Evolutionary conservation across 2,329 filamentous ascomycete genomes (phyloP), one percentile per base, ranked within the genome.

Genomic region (Botryotinia globosa): DNA sequence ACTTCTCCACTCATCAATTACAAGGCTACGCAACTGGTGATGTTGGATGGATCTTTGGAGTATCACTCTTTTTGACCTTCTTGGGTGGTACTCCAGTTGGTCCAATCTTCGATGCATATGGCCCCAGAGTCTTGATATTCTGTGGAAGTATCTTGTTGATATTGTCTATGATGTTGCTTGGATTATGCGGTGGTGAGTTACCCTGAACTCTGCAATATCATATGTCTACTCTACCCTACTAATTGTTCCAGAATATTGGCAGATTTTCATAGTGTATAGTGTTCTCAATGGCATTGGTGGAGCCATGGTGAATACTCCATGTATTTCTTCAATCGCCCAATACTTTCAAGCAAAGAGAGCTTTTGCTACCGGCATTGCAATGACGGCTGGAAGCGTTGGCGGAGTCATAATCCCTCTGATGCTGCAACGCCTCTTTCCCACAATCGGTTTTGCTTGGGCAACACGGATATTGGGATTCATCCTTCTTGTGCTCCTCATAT

Each of bases 61-160:
- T 92, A 72, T 91, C 90, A 75, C 84, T 89, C 48, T 92, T 91
- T 79, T 81, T 92, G 63, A 85, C 88, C n/a, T 92, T 92, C 81
- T 90, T 91, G 80, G 88, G 88, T 71, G 90, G 90, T 44, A 84
- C 91, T 7, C 89, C 91, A 76, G 87, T 91, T 69, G 90, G 90
- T n/a, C 90, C 90, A 0, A 83, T 92, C 48, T 92, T 92, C 76
- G 91, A 93, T 78, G 85, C 86, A 45, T 86, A 90, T 76, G 91
- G 91, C 0, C 90, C 90, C 0, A 83, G 86, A 74, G 71, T 39
- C 3, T 71, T 81, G 63, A 77, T 81, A n/a, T 74, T 78, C 29
- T 72, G 73, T 67, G 80, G 80, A 37, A 79, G 77, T 42, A 73
- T 80, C 37, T 76, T 79, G 14, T 67, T 80, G 22, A 44, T 80